These are phyloP conservation scores for Lomentospora prolificans DNA, from an alignment of 2,329 filamentous ascomycete species.

Conservation along the genomic window DNA sequence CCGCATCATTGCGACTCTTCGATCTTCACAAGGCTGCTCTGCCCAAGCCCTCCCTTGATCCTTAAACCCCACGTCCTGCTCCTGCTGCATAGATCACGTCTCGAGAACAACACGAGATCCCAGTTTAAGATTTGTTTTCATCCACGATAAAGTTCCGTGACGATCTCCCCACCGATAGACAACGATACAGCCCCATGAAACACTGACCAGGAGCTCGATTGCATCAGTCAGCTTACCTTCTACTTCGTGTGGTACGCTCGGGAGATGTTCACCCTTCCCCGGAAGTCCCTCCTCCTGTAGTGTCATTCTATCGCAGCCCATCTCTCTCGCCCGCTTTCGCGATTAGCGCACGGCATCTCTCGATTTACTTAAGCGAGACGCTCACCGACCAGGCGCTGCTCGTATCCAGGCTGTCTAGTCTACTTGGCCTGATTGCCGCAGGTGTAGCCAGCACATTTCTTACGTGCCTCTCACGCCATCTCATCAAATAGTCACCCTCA, in stretches of 20 bases:
- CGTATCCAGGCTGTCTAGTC: too few species aligned
- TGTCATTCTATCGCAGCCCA: too few species aligned
- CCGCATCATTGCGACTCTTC: not conserved
- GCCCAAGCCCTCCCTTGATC: not conserved
- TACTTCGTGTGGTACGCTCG: not conserved
- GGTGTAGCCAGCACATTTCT: too few species aligned
- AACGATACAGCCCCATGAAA: not conserved
- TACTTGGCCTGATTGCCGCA: too few species aligned
- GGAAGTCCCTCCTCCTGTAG: not conserved
- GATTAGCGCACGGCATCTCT: too few species aligned
- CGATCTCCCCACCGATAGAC: not conserved
- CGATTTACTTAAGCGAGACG: too few species aligned
- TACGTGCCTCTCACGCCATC: not conserved
- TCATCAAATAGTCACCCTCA: not conserved
- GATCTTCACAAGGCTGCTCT: constrained; percentile 11
- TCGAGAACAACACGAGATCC: not conserved
- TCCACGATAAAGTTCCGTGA: not conserved
- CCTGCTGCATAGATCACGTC: not conserved
- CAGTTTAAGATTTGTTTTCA: not conserved
- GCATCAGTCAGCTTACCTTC: not conserved
- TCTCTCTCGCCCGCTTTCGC: too few species aligned
- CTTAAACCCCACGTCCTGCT: not conserved
- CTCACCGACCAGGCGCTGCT: too few species aligned
- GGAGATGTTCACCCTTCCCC: not conserved
- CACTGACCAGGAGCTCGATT: not conserved